Conservation (phyloP, 2,329 filamentous ascomycete species). For the Penicillium sp. region DNA sequence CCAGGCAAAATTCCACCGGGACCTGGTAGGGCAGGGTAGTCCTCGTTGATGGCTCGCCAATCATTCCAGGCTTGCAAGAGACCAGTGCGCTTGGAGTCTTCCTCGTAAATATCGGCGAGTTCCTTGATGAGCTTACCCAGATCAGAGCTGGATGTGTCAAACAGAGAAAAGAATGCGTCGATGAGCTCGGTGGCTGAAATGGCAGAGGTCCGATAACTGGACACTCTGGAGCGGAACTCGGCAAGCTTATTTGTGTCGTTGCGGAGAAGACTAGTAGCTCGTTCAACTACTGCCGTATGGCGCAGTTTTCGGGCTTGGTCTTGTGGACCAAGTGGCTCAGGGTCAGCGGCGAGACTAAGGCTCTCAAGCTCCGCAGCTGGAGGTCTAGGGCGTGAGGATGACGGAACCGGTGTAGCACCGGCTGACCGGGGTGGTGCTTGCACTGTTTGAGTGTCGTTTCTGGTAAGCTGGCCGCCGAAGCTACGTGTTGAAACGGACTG, state of each 20-base stretch:
- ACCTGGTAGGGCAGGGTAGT: constrained; percentile 85
- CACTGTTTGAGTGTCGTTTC: constrained; percentile 48
- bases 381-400: constrained; percentile 26
- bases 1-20: constrained; percentile 67
- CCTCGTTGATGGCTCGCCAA: constrained; percentile 94
- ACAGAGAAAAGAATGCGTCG: constrained; percentile 83
- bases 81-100: constrained; percentile 69
- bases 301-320: constrained; percentile 79
- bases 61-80: constrained; percentile 88
- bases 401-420: constrained; percentile 28
- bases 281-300: constrained; percentile 81
- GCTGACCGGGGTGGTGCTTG: constrained; percentile 45
- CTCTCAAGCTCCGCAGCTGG: constrained; percentile 49
- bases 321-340: constrained; percentile 62
- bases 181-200: constrained; percentile 75
- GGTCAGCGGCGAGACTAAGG: constrained; percentile 49
- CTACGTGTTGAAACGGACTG: constrained; percentile 77
- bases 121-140: constrained; percentile 89
- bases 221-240: constrained; percentile 78
- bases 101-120: constrained; percentile 88
- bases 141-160: constrained; percentile 76
- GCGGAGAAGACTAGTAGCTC: constrained; percentile 76
- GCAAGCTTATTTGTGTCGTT: constrained; percentile 74
- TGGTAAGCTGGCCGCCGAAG: constrained; percentile 82
- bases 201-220: constrained; percentile 70